Evolutionary conservation across 169 alveolate species (phyloP), one percentile per base, ranked within the genome.

Genomic region (Plasmodium fragile): DNA sequence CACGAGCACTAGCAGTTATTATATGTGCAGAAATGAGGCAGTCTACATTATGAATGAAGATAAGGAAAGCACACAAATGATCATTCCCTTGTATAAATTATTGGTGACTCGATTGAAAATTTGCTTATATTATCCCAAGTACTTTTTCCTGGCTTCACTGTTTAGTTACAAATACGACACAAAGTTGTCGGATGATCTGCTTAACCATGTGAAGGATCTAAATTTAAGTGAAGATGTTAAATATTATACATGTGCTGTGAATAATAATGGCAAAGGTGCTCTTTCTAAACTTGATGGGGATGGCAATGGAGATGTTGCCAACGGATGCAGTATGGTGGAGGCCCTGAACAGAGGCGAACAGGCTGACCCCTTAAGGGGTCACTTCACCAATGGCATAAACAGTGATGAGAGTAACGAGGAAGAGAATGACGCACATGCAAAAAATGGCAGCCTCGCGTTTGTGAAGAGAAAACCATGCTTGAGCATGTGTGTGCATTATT

Each of bases 61-160:
- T 80, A 79, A 91, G 75, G 91, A 81, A 70, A 49, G 73, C 53
- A 34, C 83, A 16, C 82, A 91, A 25, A 80, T 91, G 55, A 80
- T 91, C 39, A 81, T 81, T 18, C 92, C 94, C 2, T 18, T 91
- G 52, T 91, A 75, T 81, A 91, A 91, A 91, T 91, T 91, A 55
- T 91, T 91, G 75, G 83, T 81, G 36, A 81, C 87, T 28, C 28
- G 94, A 69, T 91, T 91, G 75, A 91, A 91, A 45, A 81, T 91
- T 30, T 91, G 94, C 43, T 80, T 91, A 65, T 91, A 91, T 34
- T 80, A 91, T 43, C 94, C 94, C 2, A 34, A 32, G 22, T 91
- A 80, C 73, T 91, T 91, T 80, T 91, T 91, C 80, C 18, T 91
- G 72, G 81, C 94, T 22, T 91, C 70, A 10, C 77, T 91, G 32